Percentiles rank a stretch among this genome's conserved stretches.
phyloP scores from a whole-genome alignment of 1,139 yeast species.

The Pichia cactophila region DNA sequence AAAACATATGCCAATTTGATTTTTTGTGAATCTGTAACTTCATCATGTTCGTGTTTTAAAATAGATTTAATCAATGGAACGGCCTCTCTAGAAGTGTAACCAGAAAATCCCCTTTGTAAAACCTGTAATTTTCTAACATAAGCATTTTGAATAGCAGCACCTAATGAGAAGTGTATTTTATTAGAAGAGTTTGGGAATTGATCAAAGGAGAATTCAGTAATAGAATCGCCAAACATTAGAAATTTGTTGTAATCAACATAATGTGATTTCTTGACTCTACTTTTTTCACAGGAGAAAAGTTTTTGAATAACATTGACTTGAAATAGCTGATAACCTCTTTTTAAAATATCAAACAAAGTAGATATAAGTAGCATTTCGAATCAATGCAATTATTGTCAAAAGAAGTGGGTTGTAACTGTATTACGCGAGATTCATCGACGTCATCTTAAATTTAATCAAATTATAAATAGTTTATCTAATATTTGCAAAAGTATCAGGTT shows the following conservation, averaged over 20 bases:
- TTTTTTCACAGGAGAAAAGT: background rate
- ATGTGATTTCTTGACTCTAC: background rate
- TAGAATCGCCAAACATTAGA: conserved; percentile 62
- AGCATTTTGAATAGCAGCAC: conserved; percentile 42
- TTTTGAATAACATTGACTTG: background rate
- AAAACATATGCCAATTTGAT: conserved; percentile 41
- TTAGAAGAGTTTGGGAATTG: conserved; percentile 19
- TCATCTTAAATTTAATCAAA: too few relatives aligned
- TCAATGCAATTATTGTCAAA: background rate
- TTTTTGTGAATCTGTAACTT: conserved; percentile 25
- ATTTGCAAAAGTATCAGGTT: conserved; percentile 1
- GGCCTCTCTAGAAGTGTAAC: conserved; percentile 54
- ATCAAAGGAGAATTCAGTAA: conserved; percentile 47
- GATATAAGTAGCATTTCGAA: background rate
- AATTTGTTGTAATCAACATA: conserved; percentile 32
- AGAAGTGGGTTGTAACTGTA: background rate
- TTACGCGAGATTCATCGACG: background rate
- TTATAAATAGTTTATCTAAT: background rate
- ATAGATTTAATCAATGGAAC: conserved; percentile 40
- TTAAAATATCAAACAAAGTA: background rate
- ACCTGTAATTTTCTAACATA: conserved; percentile 51
- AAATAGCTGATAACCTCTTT: background rate
- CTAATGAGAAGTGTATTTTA: conserved; percentile 37
- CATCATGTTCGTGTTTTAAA: conserved; percentile 36
- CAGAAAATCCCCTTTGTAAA: conserved; percentile 54